Conservation (phyloP, 805 yeast genomes). For the Saturnispora dispora region DNA sequence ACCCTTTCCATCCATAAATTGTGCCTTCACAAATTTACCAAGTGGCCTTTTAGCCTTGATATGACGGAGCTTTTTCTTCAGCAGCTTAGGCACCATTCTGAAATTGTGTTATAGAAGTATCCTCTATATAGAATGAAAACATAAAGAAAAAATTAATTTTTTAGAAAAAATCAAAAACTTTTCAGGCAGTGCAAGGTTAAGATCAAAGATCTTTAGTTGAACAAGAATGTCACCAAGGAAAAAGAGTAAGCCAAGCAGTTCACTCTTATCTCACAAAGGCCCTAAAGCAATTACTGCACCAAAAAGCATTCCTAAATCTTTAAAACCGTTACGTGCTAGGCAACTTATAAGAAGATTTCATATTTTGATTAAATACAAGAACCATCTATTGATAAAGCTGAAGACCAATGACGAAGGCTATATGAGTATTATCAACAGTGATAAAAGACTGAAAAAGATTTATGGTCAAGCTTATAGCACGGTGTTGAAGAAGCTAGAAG, state of each 20-base stretch:
- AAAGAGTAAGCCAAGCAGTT: not conserved
- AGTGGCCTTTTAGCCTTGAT: not conserved
- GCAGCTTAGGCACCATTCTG: conserved; percentile 3
- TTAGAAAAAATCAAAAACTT: not conserved
- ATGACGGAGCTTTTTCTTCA: conserved; percentile 4
- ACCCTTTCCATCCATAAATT: not conserved
- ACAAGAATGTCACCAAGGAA: conserved; percentile 17
- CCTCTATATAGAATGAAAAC: conserved; percentile 2
- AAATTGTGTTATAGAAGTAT: not conserved
- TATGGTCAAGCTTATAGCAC: conserved; percentile 12
- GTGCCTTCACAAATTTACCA: conserved; percentile 4
- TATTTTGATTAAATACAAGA: conserved; percentile 50
- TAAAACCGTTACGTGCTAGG: conserved; percentile 66
- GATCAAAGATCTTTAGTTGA: conserved; percentile 6
- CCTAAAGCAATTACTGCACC: not conserved
- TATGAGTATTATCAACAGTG: conserved; percentile 9
- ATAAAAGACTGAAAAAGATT: not conserved
- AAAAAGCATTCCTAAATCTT: conserved; percentile 30
- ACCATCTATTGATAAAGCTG: conserved; percentile 27
- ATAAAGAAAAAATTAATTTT: not conserved
- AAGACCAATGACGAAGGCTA: conserved; percentile 4
- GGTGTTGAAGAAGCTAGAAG: conserved; percentile 13
- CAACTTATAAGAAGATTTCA: conserved; percentile 73
- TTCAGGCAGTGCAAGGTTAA: conserved; percentile 2
- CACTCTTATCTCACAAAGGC: not conserved